Evolutionary conservation across 208 protist genomes (phyloP).

Genomic region (Borovskyia barvae): DNA sequence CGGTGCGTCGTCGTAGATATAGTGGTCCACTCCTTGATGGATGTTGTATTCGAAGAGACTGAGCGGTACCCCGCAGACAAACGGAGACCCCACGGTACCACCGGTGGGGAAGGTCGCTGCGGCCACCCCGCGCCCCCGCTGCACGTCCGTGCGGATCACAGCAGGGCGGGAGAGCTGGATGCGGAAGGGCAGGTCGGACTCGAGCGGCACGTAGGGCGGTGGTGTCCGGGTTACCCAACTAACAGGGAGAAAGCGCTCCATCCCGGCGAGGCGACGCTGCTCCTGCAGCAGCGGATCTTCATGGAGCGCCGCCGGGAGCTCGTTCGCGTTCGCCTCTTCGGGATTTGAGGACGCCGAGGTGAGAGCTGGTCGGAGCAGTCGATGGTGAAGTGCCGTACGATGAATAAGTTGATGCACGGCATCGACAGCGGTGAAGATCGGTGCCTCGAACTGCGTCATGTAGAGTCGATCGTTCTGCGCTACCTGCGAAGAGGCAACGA

Average conservation of each 20-base stretch:
- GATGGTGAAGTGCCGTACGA: slow-evolving; percentile 50
- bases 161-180: slow-evolving; percentile 72
- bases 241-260: slow-evolving; percentile 72
- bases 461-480: slow-evolving; percentile 81
- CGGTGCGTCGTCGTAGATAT: slow-evolving; percentile 82
- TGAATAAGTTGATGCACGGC: slow-evolving; percentile 81
- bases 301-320: not conserved
- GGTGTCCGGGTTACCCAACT: slow-evolving; percentile 81
- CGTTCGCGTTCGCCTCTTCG: not conserved
- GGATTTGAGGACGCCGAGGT: not conserved
- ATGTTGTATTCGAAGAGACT: slow-evolving; percentile 73
- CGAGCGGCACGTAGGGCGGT: slow-evolving; percentile 82
- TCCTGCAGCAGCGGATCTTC: slow-evolving; percentile 12
- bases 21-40: slow-evolving; percentile 84
- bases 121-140: not conserved
- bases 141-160: slow-evolving; percentile 34
- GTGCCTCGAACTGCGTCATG: slow-evolving; percentile 85
- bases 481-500: slow-evolving; percentile 78
- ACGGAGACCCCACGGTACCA: slow-evolving; percentile 72
- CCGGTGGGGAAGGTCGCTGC: slow-evolving; percentile 49
- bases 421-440: slow-evolving; percentile 73
- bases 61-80: slow-evolving; percentile 64
- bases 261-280: slow-evolving; percentile 20
- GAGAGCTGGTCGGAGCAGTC: slow-evolving; percentile 43
- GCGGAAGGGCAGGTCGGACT: slow-evolving; percentile 82